Conservation (phyloP, 148 eudicot species). For the Selenicereus undatus region DNA sequence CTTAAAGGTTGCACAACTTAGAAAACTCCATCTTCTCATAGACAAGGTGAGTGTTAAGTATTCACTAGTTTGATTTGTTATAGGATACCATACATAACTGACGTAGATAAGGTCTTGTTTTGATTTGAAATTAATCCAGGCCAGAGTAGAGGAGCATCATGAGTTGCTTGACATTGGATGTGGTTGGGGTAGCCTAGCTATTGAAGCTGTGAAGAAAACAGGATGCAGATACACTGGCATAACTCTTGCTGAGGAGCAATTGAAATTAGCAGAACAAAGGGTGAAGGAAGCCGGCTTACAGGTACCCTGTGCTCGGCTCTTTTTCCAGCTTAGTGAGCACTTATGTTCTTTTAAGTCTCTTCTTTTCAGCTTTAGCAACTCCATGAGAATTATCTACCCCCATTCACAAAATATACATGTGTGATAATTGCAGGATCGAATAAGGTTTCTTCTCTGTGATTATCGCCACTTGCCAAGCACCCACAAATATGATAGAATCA, state of each 20-base stretch:
- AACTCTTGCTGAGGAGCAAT: slow-evolving; percentile 74
- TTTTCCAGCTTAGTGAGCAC: background rate
- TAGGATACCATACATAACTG: too few relatives aligned
- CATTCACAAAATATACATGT: too few relatives aligned
- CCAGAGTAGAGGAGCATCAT: slow-evolving; percentile 62
- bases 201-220: slow-evolving; percentile 76
- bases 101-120: background rate
- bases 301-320: slow-evolving; percentile 28
- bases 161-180: slow-evolving; percentile 88
- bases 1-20: slow-evolving; percentile 65
- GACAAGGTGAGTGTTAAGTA: slow-evolving; percentile 41
- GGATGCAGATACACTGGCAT: slow-evolving; percentile 96
- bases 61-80: background rate
- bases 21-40: slow-evolving; percentile 63
- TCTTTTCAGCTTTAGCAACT: background rate
- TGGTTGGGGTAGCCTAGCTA: slow-evolving; percentile 96
- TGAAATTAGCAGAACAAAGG: slow-evolving; percentile 63
- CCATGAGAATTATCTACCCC: too few relatives aligned
- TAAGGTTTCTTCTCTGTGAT: too few relatives aligned
- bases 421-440: too few relatives aligned
- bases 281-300: slow-evolving; percentile 88
- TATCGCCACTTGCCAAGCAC: too few relatives aligned
- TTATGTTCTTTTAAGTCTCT: background rate
- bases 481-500: too few relatives aligned
- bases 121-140: slow-evolving; percentile 34